These are phyloP conservation scores for Aspergillus tanneri DNA, from an alignment of 2,329 filamentous ascomycete genomes.

Conservation along the genomic window DNA sequence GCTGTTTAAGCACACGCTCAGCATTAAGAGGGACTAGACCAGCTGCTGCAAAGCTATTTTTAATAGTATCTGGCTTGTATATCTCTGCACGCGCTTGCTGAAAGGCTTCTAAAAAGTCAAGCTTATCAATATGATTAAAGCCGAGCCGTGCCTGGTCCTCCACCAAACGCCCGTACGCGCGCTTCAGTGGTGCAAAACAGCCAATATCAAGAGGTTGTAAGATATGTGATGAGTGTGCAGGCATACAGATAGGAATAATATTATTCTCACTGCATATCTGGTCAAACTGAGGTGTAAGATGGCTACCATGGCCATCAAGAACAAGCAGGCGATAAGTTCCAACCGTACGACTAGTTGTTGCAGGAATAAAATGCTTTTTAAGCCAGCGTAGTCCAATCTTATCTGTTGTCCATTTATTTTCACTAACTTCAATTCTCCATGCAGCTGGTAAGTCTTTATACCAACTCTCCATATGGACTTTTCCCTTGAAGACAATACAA, in stretches of 20 bases:
- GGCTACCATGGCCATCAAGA: not conserved
- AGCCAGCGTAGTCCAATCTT: too few relatives aligned
- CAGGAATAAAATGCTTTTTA: too few relatives aligned
- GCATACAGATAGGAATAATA: not conserved
- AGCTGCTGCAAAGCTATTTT: conserved; percentile 6
- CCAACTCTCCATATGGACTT: too few relatives aligned
- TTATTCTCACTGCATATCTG: not conserved
- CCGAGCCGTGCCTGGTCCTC: not conserved
- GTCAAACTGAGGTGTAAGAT: not conserved
- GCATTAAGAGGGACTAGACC: conserved; percentile 4
- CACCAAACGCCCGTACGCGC: not conserved
- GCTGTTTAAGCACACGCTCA: too few relatives aligned
- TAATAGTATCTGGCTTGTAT: too few relatives aligned
- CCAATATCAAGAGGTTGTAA: not conserved
- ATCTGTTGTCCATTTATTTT: too few relatives aligned
- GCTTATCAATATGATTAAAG: conserved; percentile 10
- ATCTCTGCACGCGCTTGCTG: too few relatives aligned
- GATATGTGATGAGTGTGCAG: not conserved
- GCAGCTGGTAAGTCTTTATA: too few relatives aligned
- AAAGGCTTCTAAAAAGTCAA: too few relatives aligned
- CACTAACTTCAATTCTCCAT: too few relatives aligned
- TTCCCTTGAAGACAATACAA: too few relatives aligned
- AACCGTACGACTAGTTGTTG: too few relatives aligned
- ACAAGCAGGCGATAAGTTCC: not conserved
- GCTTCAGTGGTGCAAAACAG: not conserved